Evolutionary conservation across 805 yeast species (phyloP), one percentile per base, ranked within the genome.

Genomic region (Teunomyces cretensis): DNA sequence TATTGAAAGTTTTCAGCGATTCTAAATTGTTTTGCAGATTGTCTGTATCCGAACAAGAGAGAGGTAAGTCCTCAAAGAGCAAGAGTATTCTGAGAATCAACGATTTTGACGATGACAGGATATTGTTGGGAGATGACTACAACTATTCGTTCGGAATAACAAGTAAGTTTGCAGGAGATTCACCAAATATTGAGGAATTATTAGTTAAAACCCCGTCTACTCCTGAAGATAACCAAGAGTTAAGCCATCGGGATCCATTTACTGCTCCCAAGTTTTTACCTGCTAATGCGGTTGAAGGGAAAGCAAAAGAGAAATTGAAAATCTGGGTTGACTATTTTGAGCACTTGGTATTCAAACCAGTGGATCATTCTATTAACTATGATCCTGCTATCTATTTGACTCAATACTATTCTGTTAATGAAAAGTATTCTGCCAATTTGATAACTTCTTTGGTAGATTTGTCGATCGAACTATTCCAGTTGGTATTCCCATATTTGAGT

Each of bases 401-500:
- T 35, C 57, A 57, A 8, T 50, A 51, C 14, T 64, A 67, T 46
- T 64, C 72, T 0, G 27, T 45, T 7, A 43, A 47, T 13, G 54
- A 62, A n/a, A 48, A 48, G 26, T 60, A 46, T 44, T 54, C 72
- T 1, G 46, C 70, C 0, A 53, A 51, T 17, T 53, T 72, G 17
- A 45, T 61, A 2, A 67, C 74, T 0, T 61, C 72, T 2, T 59
- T 87, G 2, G 76, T 89, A n/a, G 96, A 92, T 64, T 60, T 78
- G 2, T 84, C 97, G 0, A 81, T 92, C 56, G 89, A 85, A 48
- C 72, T 91, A 1, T 88, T 90, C 58, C 80, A 87, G 4, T 58
- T 76, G 7, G 73, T 86, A 1, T 85, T 92, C 51, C 88, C 95
- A 0, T 70, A 74, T 46, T 76, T 92, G 52, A 80, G 91, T 6